These are phyloP conservation scores for Ophiostoma sp. DNA, from an alignment of 2,329 filamentous ascomycete species.

Conservation along the genomic window DNA sequence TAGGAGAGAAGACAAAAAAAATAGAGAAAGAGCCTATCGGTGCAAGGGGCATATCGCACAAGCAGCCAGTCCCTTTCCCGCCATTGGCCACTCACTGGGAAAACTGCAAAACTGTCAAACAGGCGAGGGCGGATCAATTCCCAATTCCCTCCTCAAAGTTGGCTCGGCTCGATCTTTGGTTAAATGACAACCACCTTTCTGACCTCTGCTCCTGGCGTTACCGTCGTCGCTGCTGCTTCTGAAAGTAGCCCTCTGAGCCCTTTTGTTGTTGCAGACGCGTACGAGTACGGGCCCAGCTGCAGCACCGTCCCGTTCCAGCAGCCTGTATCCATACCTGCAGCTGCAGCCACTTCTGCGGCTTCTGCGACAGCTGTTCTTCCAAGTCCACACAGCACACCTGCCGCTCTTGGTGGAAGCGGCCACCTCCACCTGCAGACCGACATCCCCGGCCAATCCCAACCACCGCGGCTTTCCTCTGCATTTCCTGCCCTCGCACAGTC, in stretches of 20 bases:
- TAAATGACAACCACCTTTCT: constrained; percentile 26
- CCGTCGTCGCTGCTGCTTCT: constrained; percentile 15
- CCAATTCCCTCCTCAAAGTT: not conserved
- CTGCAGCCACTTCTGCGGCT: constrained; percentile 3
- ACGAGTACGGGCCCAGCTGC: constrained; percentile 4
- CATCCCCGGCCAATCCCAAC: constrained; percentile 23
- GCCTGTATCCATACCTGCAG: constrained; percentile 12
- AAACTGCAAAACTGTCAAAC: constrained; percentile 1
- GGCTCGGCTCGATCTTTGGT: constrained; percentile 23
- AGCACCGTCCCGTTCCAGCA: constrained; percentile 19
- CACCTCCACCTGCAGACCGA: constrained; percentile 22
- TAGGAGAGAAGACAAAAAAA: not conserved
- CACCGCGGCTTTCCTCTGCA: constrained; percentile 15
- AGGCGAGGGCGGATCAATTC: constrained; percentile 21
- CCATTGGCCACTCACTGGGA: not conserved
- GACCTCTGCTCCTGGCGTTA: constrained; percentile 2
- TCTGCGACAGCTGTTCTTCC: constrained; percentile 10
- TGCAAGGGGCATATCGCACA: not conserved
- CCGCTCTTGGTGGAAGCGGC: constrained; percentile 8
- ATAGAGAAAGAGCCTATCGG: not conserved
- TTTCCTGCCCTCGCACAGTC: constrained; percentile 21
- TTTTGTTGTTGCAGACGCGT: constrained; percentile 6
- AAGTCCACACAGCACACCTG: not conserved
- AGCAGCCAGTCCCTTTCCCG: constrained; percentile 5
- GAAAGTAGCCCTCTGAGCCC: not conserved